These are phyloP conservation scores for Moesziomyces aphidis DNA, from an alignment of 1,284 basidiomycete genomes.

Conservation along the genomic window DNA sequence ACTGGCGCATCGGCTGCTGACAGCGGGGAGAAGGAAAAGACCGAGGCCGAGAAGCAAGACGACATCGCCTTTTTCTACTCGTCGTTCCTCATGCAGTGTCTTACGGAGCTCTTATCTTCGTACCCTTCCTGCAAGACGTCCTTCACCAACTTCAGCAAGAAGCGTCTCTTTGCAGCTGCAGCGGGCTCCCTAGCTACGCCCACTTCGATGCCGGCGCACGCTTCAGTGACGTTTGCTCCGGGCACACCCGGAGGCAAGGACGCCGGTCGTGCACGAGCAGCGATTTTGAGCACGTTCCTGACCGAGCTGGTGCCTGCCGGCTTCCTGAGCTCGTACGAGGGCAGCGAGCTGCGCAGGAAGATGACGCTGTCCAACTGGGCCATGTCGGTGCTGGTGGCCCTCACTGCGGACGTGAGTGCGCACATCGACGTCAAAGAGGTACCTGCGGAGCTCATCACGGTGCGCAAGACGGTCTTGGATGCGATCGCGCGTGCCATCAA, in stretches of 20 bases:
- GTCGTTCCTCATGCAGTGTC: conserved; percentile 88
- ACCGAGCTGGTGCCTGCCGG: conserved; percentile 66
- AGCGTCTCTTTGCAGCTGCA: conserved; percentile 41
- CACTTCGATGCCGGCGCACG: conserved; percentile 76
- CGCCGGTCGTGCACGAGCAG: conserved; percentile 11
- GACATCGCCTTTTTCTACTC: conserved; percentile 74
- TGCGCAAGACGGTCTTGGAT: conserved; percentile 91
- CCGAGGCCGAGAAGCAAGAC: conserved; percentile 31
- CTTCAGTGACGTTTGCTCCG: conserved; percentile 78
- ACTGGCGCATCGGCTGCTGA: not conserved
- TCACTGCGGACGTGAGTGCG: conserved; percentile 84
- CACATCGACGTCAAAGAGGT: conserved; percentile 77
- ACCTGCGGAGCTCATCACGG: conserved; percentile 78
- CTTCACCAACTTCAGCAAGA: conserved; percentile 82
- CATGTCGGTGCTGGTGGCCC: conserved; percentile 88
- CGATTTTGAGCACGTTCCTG: conserved; percentile 60
- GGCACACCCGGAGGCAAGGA: conserved; percentile 41
- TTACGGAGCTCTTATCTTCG: conserved; percentile 92
- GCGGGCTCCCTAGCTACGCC: conserved; percentile 73
- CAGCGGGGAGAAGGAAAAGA: conserved; percentile 12
- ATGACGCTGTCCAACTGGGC: conserved; percentile 75
- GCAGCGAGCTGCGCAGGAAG: conserved; percentile 62
- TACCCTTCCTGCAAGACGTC: conserved; percentile 90
- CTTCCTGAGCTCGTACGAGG: conserved; percentile 58
- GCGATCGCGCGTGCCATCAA: conserved; percentile 87